Base-by-base conservation (phyloP, 1,284 basidiomycete species). In the Ceratobasidium sp. region DNA sequence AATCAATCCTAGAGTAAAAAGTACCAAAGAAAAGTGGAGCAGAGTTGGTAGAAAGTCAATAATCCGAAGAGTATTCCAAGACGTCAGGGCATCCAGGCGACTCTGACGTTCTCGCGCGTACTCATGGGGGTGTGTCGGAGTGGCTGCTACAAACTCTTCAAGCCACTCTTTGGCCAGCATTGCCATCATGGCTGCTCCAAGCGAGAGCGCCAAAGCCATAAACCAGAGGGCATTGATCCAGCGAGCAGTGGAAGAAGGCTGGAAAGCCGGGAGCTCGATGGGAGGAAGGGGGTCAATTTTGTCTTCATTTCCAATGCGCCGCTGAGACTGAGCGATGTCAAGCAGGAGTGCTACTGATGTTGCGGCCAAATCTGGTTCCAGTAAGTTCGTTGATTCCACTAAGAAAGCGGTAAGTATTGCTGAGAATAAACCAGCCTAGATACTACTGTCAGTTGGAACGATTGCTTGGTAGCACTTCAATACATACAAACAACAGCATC, bases 171-270 rank as follows among this genome's bases (percentile, higher is more conserved):
- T 67, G 3, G 29, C 34, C 34, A 67, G 13, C 20, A 67, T 67
- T 13, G 64, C 29, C 10, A 67, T 31, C 6, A 67, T 13, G 17
- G 64, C 64, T 6, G 49, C 50, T 20, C 29, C 17, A 8, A 67
- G 50, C 34, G 47, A 35, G 47, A 67, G 17, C 17, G 20, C 38
- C 29, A 69, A 55, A 12, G 35, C 17, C 20, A 40, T 47, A 20
- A 68, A 55, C 65, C 65, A 68, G 12, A 68, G n/a, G 8, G 38
- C 53, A 38, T 68, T 68, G 10, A 68, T 54, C n/a, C 20, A 29
- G 7, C 52, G 32, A 35, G 54, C 52, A 10, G 52, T 29, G 5
- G n/a, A 2, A 7, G 65, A 34, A 4, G 53, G 13, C 15, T n/a
- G 3, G 27, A 56, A 45, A 13, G 22, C 31, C 10, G 40, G 45